Evolutionary conservation across 768 basidiomycete species (phyloP).

Genomic region (Pleurotus pulmonarius): DNA sequence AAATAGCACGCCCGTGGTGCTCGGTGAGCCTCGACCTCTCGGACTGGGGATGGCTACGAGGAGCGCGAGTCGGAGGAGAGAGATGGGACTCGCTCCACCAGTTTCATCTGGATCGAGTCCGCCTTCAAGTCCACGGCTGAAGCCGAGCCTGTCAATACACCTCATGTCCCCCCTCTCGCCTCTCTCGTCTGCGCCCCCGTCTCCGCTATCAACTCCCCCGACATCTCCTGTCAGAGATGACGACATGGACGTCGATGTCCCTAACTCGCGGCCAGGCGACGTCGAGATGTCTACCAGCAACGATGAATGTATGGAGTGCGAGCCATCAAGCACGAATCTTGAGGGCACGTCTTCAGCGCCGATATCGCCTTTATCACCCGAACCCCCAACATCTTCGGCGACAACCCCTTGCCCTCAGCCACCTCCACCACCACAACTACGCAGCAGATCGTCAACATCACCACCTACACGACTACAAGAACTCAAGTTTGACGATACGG

Average conservation of each 20-base stretch:
- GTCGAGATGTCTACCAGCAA: background rate
- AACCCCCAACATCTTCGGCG: background rate
- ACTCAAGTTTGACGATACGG: background rate
- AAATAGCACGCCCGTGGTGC: background rate
- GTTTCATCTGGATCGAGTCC: background rate
- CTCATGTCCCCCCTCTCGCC: background rate
- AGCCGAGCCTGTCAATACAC: background rate
- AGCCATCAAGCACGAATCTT: no score
- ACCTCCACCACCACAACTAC: background rate
- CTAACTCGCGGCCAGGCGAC: no score
- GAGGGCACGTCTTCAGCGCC: background rate
- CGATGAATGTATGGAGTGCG: background rate
- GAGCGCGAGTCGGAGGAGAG: background rate
- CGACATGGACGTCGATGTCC: no score
- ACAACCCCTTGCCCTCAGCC: background rate
- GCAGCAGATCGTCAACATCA: background rate
- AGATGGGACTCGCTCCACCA: background rate
- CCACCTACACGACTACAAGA: constrained; percentile 1
- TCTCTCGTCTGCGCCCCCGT: background rate
- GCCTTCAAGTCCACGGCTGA: background rate
- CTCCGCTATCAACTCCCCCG: background rate
- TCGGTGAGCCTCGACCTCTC: background rate
- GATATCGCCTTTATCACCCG: background rate
- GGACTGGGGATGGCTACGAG: background rate
- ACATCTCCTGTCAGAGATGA: background rate